Conservation (phyloP, 305 asterid species). For the Solanum aculeatissimum region DNA sequence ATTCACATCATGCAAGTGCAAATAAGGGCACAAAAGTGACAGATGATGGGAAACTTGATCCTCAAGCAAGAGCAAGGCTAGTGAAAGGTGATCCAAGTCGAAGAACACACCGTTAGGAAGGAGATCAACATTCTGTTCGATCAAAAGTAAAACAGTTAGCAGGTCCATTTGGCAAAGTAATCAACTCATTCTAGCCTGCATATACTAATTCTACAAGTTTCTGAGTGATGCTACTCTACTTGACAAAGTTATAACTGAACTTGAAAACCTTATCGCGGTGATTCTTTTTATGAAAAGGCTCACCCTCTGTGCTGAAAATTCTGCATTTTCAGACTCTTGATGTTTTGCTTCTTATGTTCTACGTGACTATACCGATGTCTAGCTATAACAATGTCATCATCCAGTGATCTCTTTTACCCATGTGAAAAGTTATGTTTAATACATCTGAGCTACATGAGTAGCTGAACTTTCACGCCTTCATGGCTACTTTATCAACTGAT, state of each 20-base stretch:
- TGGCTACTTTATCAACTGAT: not conserved
- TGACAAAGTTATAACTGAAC: not conserved
- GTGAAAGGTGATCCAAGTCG: not conserved
- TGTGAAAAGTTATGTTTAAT: not conserved
- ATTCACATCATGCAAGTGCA: conserved; percentile 12
- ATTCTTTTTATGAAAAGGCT: not conserved
- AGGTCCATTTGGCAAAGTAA: not conserved
- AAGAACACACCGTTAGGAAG: not conserved
- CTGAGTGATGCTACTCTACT: not conserved
- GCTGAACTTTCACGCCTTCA: not conserved
- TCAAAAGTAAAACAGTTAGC: not conserved
- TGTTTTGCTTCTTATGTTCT: not conserved
- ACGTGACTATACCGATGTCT: not conserved
- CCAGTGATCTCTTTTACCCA: not conserved
- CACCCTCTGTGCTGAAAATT: not conserved
- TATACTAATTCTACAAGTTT: not conserved
- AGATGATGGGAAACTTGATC: conserved; percentile 2
- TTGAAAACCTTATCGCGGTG: not conserved
- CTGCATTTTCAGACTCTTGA: not conserved
- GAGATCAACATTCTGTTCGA: not conserved
- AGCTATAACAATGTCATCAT: not conserved
- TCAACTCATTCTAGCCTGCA: not conserved
- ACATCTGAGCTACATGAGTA: not conserved
- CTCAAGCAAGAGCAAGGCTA: conserved; percentile 7
- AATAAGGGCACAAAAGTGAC: conserved; percentile 14